Evolutionary conservation across 2,329 filamentous ascomycete genomes (phyloP), one percentile per base, ranked within the genome.

Genomic region (Ophiocordyceps camponoti-floridani): DNA sequence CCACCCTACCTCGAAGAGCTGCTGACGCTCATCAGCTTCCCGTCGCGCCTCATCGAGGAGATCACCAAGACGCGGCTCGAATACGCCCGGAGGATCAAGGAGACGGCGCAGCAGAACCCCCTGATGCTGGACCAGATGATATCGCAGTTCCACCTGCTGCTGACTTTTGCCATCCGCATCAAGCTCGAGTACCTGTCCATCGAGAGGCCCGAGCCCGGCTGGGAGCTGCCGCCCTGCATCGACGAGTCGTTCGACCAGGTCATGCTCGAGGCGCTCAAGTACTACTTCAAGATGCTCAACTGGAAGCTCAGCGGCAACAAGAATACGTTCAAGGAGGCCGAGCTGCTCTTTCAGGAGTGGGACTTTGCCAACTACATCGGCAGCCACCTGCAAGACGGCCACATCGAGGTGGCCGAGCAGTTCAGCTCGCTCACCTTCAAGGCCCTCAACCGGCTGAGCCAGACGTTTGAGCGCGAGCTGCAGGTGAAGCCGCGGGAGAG

Each of bases 51-150:
- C 33, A 91, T 98, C 38, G 87, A 96, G 62, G 91, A 96, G 58
- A 93, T 98, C 55, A 95, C 95, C 58, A 83, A 83, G 44, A 83
- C 94, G 53, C 82, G 91, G 47, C 72, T 96, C 27, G 84, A 81
- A 10, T 96, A 95, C 60, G 88, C 89, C 16, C 86, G 81, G 64
- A 89, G 87, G 60, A 94, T 95, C 79, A 94, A 89, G 63, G 89
- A 96, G 55, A 86, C 87, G 10, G 82, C 87, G 2, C 84, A 91
- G 64, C 85, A 94, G 59, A 93, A 88, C 51, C 73, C 84, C 26
- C 82, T 98, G 67, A 86, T 98, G 72, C 84, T 93, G 48, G 88
- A 96, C 58, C 89, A 96, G 63, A 94, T 96, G 84, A 95, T 98
- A 50, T 73, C 84, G 0, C 91, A 98, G 57, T 96, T 98, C 54